Evolutionary conservation across 768 basidiomycete genomes (phyloP), one percentile per base, ranked within the genome.

Genomic region (Exsudoporus frostii): DNA sequence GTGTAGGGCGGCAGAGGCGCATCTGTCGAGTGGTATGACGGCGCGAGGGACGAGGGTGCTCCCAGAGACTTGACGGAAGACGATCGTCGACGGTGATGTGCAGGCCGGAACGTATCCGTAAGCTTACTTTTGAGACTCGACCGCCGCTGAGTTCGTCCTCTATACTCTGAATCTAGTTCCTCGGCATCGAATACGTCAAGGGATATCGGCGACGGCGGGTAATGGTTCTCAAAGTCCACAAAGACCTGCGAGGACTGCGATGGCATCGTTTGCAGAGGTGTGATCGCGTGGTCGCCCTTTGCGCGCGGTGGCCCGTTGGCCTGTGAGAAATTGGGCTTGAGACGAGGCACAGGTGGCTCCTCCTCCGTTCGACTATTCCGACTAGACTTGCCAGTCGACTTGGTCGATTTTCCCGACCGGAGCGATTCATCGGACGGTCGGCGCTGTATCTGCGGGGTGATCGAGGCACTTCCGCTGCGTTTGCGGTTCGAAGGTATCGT

Each of bases 271-370:
- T 52, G 62, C 39, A 62, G 14, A 29, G 66, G 58, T 8, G 57
- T 51, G 32, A 69, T 63, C 10, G 75, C 58, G 1, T 80, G 79
- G 74, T 80, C 80, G 49, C 82, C 80, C 72, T 82, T 81, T 61
- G 71, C 74, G 32, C 80, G 75, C 10, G 76, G 52, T 22, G 63
- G 62, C 39, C 59, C 59, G 20, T 25, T 60, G 29, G 57, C 46
- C 40, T 58, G 54, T 37, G 48, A 48, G 53, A 62, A 69, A 55
- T 53, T 62, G 59, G 58, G 66, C 52, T 55, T 69, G n/a, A 66
- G 57, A 20, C 67, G 69, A 22, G 69, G 67, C 2, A 71, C 67
- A 0, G 67, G 67, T 5, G 69, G 67, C 25, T 61, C 67, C 19
- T 63, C 58, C 41, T 70, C 56, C 25, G 62, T 33, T 39, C 65